Conservation (phyloP, 2,329 filamentous ascomycete species). For the Aspergillus puulaauensis region DNA sequence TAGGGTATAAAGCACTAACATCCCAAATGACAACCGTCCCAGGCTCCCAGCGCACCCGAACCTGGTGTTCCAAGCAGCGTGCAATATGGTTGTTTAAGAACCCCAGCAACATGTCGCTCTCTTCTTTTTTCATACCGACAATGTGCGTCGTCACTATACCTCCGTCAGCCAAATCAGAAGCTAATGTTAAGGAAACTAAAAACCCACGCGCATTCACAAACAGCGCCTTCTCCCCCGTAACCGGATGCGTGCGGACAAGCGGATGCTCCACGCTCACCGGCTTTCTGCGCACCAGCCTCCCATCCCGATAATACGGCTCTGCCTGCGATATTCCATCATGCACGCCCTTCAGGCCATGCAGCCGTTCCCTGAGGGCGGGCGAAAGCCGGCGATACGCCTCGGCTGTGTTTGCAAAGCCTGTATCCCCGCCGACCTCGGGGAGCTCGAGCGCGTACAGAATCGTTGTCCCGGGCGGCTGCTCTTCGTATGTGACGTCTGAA, state of each 20-base stretch:
- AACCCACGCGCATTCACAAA: constrained; percentile 36
- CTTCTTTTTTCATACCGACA: constrained; percentile 44
- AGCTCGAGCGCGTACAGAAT: constrained; percentile 82
- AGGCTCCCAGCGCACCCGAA: constrained; percentile 24
- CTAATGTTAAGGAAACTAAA: background rate
- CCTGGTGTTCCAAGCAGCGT: constrained; percentile 25
- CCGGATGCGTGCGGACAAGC: constrained; percentile 54
- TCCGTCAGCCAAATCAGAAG: background rate
- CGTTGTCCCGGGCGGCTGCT: constrained; percentile 84
- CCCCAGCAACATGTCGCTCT: constrained; percentile 40
- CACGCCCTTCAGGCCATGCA: constrained; percentile 75
- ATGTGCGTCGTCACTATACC: constrained; percentile 36
- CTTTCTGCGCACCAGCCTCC: constrained; percentile 69
- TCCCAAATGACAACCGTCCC: constrained; percentile 35
- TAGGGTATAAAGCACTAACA: constrained; percentile 26
- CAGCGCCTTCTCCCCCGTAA: constrained; percentile 32
- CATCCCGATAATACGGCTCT: constrained; percentile 60
- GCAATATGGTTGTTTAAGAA: constrained; percentile 22
- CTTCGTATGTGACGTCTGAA: constrained; percentile 80
- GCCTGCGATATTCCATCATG: constrained; percentile 81
- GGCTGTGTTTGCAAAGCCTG: constrained; percentile 72
- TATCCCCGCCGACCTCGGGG: constrained; percentile 76
- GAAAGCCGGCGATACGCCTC: constrained; percentile 78
- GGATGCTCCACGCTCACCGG: constrained; percentile 73
- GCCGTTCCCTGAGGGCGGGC: constrained; percentile 71